Conservation (phyloP, 139 green algal genomes). For the Yamagishiella unicocca region DNA sequence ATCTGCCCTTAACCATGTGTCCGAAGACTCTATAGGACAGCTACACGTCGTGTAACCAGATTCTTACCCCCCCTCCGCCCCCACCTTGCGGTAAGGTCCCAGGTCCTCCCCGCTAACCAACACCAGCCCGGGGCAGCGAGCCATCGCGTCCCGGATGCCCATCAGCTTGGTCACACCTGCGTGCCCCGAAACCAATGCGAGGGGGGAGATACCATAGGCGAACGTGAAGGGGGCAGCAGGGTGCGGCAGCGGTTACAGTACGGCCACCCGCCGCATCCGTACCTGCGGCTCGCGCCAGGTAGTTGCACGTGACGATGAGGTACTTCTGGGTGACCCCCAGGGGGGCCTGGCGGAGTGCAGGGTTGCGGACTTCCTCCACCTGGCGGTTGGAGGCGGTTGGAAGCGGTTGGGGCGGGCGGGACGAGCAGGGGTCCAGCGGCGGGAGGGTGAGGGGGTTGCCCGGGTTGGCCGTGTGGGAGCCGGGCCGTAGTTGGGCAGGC, state of each 20-base stretch:
- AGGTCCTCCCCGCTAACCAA: constrained; percentile 69
- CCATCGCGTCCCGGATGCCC: constrained; percentile 70
- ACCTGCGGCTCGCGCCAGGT: constrained; percentile 69
- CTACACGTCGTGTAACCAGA: not conserved
- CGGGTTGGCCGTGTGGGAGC: too few relatives aligned
- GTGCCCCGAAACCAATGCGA: too few relatives aligned
- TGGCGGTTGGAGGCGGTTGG: constrained; percentile 3
- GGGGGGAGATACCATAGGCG: too few relatives aligned
- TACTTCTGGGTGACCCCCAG: constrained; percentile 88
- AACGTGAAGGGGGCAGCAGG: too few relatives aligned
- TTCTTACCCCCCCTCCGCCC: not conserved
- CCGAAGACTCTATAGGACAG: too few relatives aligned
- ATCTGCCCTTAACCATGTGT: too few relatives aligned
- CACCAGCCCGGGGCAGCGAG: constrained; percentile 70
- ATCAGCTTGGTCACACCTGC: constrained; percentile 88
- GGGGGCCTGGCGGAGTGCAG: constrained; percentile 54
- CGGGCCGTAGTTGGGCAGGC: too few relatives aligned
- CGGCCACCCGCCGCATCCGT: not conserved
- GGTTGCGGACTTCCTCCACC: constrained; percentile 81
- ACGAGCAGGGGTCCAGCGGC: not conserved
- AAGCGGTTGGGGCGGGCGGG: not conserved
- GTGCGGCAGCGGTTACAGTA: not conserved
- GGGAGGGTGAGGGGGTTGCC: too few relatives aligned
- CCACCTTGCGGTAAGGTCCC: constrained; percentile 55
- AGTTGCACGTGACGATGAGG: constrained; percentile 90